phyloP scores from a whole-genome alignment of 257 asterid species.

The Solanum sparsipilum region DNA sequence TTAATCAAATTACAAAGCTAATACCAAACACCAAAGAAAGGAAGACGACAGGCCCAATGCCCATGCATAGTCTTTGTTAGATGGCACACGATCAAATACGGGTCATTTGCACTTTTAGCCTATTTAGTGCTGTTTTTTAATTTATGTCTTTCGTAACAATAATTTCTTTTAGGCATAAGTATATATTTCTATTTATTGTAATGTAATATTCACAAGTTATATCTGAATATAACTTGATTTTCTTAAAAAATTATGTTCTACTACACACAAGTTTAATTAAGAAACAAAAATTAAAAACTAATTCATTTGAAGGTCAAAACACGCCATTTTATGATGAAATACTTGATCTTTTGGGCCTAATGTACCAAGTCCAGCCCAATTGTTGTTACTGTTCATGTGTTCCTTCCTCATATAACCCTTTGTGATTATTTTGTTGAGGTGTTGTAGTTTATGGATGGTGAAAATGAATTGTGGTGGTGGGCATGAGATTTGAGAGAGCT shows the following conservation, averaged over 20 bases:
- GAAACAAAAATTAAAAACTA: no score
- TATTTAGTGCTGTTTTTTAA: not conserved
- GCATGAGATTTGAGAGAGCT: not conserved
- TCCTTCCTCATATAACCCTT: not conserved
- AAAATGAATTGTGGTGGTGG: not conserved
- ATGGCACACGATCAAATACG: not conserved
- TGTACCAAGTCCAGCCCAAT: not conserved
- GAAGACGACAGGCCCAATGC: not conserved
- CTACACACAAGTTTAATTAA: no score
- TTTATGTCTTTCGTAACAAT: no score
- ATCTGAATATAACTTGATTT: not conserved
- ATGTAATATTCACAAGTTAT: not conserved
- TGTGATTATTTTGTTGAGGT: not conserved
- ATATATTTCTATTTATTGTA: no score
- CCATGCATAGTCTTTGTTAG: not conserved
- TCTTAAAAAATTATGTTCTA: not conserved
- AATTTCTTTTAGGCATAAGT: not conserved
- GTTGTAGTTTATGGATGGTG: not conserved
- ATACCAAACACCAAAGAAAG: not conserved
- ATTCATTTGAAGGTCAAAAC: not conserved
- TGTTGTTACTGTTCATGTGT: not conserved
- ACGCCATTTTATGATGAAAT: not conserved
- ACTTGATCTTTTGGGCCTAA: not conserved
- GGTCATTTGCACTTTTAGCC: not conserved
- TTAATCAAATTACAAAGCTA: no score